phyloP scores from a whole-genome alignment of 148 eudicot species.

The Drosera capensis region DNA sequence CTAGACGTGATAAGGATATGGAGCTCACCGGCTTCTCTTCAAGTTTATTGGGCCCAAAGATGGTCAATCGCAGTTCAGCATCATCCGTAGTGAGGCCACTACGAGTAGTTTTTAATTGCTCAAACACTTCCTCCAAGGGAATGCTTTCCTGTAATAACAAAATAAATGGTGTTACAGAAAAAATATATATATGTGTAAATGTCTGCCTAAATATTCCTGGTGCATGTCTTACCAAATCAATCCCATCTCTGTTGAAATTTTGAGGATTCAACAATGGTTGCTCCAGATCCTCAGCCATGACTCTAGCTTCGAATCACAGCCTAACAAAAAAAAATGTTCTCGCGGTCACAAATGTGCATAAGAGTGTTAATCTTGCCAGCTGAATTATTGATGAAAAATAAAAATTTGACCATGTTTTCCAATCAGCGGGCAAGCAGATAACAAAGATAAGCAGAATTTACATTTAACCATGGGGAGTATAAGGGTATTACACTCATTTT shows the following conservation, averaged over 20 bases:
- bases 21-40: conserved; percentile 52
- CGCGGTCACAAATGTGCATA: not conserved
- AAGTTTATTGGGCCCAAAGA: conserved; percentile 66
- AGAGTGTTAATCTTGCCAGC: not conserved
- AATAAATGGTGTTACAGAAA: conserved; percentile 1
- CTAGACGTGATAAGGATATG: not conserved
- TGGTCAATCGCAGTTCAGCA: conserved; percentile 37
- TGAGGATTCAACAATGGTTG: conserved; percentile 46
- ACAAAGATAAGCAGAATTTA: too few relatives aligned
- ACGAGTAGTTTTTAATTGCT: conserved; percentile 33
- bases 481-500: too few relatives aligned
- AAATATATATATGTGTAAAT: not conserved
- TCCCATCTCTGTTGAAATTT: conserved; percentile 39
- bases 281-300: conserved; percentile 41
- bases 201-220: not conserved
- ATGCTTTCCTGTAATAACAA: conserved; percentile 35
- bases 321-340: conserved; percentile 4
- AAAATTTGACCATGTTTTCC: too few relatives aligned
- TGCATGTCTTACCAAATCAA: conserved; percentile 44
- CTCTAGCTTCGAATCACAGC: conserved; percentile 11
- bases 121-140: conserved; percentile 52
- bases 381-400: too few relatives aligned
- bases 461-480: too few relatives aligned
- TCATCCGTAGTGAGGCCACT: conserved; percentile 42
- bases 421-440: too few relatives aligned